Conservation (phyloP, 345 rosid genomes). For the Aegle marmelos region DNA sequence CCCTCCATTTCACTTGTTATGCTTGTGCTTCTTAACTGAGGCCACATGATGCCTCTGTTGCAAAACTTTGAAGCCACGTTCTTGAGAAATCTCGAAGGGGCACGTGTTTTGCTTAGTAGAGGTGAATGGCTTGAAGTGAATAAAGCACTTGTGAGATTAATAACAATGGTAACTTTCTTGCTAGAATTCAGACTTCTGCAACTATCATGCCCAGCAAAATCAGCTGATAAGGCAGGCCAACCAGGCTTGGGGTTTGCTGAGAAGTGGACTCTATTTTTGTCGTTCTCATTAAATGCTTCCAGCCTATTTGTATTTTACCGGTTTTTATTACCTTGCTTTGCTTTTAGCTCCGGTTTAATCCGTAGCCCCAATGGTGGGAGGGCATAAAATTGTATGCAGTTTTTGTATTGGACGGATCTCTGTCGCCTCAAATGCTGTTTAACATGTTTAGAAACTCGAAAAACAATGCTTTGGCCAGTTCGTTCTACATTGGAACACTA, state of each 20-base stretch:
- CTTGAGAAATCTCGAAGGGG: constrained; percentile 5
- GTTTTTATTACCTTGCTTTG: neutral
- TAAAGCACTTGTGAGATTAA: constrained; percentile 40
- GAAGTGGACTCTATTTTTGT: constrained; percentile 14
- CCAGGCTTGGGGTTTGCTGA: constrained; percentile 35
- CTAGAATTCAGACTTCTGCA: constrained; percentile 43
- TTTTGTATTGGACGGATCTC: constrained; percentile 41
- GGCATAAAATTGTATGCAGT: constrained; percentile 38
- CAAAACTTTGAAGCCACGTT: constrained; percentile 41
- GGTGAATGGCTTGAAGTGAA: constrained; percentile 39
- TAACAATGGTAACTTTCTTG: constrained; percentile 43
- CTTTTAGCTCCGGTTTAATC: neutral
- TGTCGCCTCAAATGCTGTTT: constrained; percentile 45
- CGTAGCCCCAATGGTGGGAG: constrained; percentile 7
- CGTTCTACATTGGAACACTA: constrained; percentile 42
- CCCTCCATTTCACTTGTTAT: constrained; percentile 39
- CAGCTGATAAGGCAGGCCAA: constrained; percentile 10
- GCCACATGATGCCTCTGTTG: constrained; percentile 42
- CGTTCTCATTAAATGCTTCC: constrained; percentile 29
- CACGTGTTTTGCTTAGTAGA: constrained; percentile 16
- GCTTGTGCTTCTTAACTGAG: constrained; percentile 43
- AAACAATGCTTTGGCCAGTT: constrained; percentile 27
- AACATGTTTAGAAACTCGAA: constrained; percentile 36
- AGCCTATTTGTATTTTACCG: constrained; percentile 35
- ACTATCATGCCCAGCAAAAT: constrained; percentile 36